Conservation (phyloP, 495 filamentous ascomycete genomes). For the Sphaerosporella brunnea region DNA sequence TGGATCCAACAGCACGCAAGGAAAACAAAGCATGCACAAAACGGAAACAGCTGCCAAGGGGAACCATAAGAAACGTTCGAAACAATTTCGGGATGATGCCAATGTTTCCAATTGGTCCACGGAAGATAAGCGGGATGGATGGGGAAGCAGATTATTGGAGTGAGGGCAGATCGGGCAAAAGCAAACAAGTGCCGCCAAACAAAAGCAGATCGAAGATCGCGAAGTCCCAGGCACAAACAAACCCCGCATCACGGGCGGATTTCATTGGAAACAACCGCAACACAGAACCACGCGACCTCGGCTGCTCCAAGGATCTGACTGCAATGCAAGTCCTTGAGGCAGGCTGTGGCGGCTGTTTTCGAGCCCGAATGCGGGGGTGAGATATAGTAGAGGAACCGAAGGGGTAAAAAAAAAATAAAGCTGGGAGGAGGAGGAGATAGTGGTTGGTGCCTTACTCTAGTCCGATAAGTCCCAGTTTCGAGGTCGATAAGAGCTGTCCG, state of each 20-base stretch:
- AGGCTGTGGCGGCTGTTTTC: not conserved
- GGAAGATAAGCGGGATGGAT: not conserved
- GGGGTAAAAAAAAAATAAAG: not conserved
- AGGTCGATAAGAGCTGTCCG: not conserved
- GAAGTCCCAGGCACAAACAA: not conserved
- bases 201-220: not conserved
- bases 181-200: not conserved
- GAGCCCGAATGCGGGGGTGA: not conserved
- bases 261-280: not conserved
- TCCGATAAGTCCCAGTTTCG: not conserved
- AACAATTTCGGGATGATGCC: too few species aligned
- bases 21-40: not conserved
- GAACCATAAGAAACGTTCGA: too few species aligned
- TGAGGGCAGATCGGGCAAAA: not conserved
- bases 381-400: not conserved
- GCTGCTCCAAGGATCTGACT: not conserved
- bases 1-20: not conserved
- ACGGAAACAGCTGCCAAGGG: too few species aligned
- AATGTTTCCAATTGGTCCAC: not conserved
- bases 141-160: not conserved
- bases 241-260: not conserved
- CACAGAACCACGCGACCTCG: not conserved
- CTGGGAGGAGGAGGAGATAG: not conserved
- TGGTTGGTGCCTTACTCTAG: slow-evolving; percentile 1
- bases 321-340: not conserved